Evolutionary conservation across 202 grass and related monocot genomes (phyloP), one percentile per base, ranked within the genome.

Genomic region (Panicum virgatum): DNA sequence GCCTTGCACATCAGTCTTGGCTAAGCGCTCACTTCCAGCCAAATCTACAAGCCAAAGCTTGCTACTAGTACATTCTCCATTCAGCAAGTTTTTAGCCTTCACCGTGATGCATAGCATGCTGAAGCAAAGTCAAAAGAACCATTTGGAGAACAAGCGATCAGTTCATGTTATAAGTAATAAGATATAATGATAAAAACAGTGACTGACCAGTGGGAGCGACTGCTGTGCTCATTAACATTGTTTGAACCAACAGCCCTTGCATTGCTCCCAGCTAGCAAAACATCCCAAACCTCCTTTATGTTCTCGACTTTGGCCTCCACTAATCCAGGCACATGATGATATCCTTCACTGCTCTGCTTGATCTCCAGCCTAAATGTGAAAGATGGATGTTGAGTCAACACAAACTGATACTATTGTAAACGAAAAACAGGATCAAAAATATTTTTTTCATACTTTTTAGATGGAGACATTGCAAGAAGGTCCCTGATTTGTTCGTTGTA

Each of bases 401-500:
- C 8, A 20, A 39, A 66, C 11, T 78, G 34, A 25, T 62, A 50
- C 23, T 37, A 26, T n/a, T 70, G n/a, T 15, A 18, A 69, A 85
- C 9, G 30, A 76, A 66, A 72, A 3, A 50, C 51, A 62, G 14
- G 23, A 46, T 12, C 45, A 4, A 44, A 40, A 79, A 70, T 66
- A 29, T 84, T 65, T 6, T 30, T 1, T 30, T 30, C 57, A 37
- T 97, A 97, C 94, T 89, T 97, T 48, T 97, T 94, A 76, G 92
- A 86, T 18, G 91, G 87, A 52, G 82, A 91, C 5, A 74, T 74
- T 69, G 86, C 81, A 50, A 96, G 83, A n/a, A 99, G 83, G 58
- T 99, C 96, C 68, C 96, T 91, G 39, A 96, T 99, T 68, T 93
- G 92, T 53, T 99, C 96, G 69, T 99, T 99, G 57, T 99, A 99